Evolutionary conservation across 2,329 filamentous ascomycete genomes (phyloP).

Genomic region (Tothia fuscella): DNA sequence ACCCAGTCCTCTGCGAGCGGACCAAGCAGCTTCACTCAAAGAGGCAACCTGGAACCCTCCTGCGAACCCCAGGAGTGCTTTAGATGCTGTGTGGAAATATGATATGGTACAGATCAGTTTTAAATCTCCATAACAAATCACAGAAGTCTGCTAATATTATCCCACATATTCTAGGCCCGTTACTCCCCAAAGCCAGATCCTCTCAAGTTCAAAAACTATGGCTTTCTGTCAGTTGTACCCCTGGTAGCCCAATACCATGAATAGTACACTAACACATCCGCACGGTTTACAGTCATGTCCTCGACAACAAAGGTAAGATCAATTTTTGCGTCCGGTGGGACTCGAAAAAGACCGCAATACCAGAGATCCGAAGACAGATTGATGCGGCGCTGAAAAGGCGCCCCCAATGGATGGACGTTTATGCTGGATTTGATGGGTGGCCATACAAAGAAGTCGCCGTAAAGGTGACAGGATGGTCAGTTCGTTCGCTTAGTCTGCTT

Average conservation of each 20-base stretch:
- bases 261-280: too few species aligned
- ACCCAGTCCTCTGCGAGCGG: background rate
- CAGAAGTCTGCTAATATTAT: too few species aligned
- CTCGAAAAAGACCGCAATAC: constrained; percentile 25
- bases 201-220: constrained; percentile 21
- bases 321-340: constrained; percentile 37
- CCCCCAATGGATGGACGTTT: constrained; percentile 32
- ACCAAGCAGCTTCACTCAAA: background rate
- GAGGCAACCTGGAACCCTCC: constrained; percentile 8
- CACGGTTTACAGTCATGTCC: constrained; percentile 4
- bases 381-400: constrained; percentile 24
- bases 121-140: too few species aligned
- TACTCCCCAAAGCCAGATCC: constrained; percentile 12
- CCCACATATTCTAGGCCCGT: too few species aligned
- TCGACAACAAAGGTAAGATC: constrained; percentile 23
- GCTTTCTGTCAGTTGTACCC: constrained; percentile 22
- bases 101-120: too few species aligned
- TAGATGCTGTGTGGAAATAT: constrained; percentile 12
- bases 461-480: constrained; percentile 34
- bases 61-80: background rate
- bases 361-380: constrained; percentile 28
- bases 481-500: constrained; percentile 26
- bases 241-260: too few species aligned
- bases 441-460: constrained; percentile 30
- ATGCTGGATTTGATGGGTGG: constrained; percentile 34